A percentile compares a stretch with the other conserved stretches of the same genome.
These are phyloP conservation scores for Marasmius tenuissimus DNA, from an alignment of 1,284 basidiomycete genomes.

Conservation along the genomic window DNA sequence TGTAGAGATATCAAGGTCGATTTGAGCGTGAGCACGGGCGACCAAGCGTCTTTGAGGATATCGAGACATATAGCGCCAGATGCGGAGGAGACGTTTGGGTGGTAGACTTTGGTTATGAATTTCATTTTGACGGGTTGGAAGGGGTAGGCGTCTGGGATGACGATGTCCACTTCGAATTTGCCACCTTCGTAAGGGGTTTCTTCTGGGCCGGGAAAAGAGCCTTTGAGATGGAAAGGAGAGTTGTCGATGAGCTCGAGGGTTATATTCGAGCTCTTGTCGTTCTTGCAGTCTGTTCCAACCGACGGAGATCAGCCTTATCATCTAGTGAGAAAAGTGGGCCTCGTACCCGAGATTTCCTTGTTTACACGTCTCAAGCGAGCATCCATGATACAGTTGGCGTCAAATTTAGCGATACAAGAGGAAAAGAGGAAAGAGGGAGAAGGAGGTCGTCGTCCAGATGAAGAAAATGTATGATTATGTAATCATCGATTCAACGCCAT, in stretches of 20 bases:
- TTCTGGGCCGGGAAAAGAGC: slow-evolving; percentile 89
- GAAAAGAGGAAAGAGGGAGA: background rate
- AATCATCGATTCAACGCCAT: background rate
- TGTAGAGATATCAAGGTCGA: slow-evolving; percentile 96
- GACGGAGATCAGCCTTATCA: slow-evolving; percentile 19
- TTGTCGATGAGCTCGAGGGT: slow-evolving; percentile 85
- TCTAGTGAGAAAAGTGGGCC: slow-evolving; percentile 21
- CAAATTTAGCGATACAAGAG: background rate
- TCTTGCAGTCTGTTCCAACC: slow-evolving; percentile 91
- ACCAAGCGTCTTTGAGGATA: slow-evolving; percentile 91
- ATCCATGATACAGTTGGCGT: slow-evolving; percentile 52
- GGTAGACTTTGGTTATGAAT: slow-evolving; percentile 95
- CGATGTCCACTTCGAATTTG: slow-evolving; percentile 91
- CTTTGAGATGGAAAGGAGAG: slow-evolving; percentile 86
- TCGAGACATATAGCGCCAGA: slow-evolving; percentile 85
- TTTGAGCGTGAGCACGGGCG: slow-evolving; percentile 92
- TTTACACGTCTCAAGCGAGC: slow-evolving; percentile 87
- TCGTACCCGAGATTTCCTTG: slow-evolving; percentile 86
- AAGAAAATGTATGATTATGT: background rate
- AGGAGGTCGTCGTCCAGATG: background rate
- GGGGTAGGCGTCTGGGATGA: slow-evolving; percentile 93
- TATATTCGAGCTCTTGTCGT: slow-evolving; percentile 87
- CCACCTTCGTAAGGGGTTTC: slow-evolving; percentile 96
- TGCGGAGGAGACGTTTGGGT: slow-evolving; percentile 95
- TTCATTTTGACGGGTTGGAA: slow-evolving; percentile 99